Conservation (phyloP, 108 stramenopile species). For the Fragilaria radians region DNA sequence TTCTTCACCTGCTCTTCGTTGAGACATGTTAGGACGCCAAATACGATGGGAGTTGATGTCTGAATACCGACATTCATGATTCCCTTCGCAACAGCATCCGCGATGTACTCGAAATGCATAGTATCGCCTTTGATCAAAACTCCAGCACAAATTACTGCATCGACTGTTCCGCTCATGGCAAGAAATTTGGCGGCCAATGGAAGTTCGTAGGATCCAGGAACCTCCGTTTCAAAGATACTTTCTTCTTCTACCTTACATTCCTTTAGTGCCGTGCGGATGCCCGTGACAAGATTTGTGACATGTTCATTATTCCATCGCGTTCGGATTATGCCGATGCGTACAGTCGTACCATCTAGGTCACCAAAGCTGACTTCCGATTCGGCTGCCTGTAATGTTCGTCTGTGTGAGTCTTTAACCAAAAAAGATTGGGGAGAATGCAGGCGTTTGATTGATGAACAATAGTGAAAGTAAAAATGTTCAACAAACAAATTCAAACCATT, state of each 20-base stretch:
- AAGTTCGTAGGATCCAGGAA: slow-evolving; percentile 96
- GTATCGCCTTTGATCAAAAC: slow-evolving; percentile 99
- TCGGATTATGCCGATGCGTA: slow-evolving; percentile 80
- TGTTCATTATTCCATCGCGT: slow-evolving; percentile 89
- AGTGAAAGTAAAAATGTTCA: too few species aligned
- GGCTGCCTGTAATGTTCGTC: slow-evolving; percentile 48
- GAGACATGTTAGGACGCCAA: slow-evolving; percentile 89
- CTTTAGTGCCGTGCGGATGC: slow-evolving; percentile 57
- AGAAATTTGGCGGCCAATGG: slow-evolving; percentile 91
- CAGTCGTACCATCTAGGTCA: slow-evolving; percentile 59
- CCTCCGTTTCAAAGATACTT: slow-evolving; percentile 89
- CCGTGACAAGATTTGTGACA: slow-evolving; percentile 72
- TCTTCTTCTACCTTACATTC: slow-evolving; percentile 81
- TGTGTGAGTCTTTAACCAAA: too few species aligned
- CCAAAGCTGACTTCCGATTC: slow-evolving; percentile 79
- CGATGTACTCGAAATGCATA: slow-evolving; percentile 98
- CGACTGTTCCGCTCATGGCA: slow-evolving; percentile 90
- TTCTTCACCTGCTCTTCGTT: slow-evolving; percentile 78
- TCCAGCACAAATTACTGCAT: slow-evolving; percentile 92
- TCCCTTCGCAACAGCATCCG: slow-evolving; percentile 85
- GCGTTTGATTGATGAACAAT: too few species aligned
- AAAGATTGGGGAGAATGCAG: too few species aligned
- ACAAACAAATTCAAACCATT: too few species aligned
- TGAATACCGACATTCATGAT: slow-evolving; percentile 92
- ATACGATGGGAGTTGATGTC: slow-evolving; percentile 76